These are phyloP conservation scores for Boletus semigastroideus DNA, from an alignment of 1,284 basidiomycete species.

Conservation along the genomic window DNA sequence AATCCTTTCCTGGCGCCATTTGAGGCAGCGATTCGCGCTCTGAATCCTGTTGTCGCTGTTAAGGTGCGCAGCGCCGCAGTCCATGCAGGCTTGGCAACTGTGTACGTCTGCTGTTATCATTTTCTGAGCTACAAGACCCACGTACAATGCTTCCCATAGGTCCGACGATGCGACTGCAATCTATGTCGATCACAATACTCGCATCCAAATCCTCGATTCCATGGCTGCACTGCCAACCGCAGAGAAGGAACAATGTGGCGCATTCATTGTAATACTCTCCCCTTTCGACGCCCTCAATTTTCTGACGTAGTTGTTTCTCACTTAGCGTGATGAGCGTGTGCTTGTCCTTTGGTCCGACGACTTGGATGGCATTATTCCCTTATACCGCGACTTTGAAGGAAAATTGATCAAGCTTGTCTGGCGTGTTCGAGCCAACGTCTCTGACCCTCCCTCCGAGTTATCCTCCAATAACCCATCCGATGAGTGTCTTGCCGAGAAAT, in stretches of 20 bases:
- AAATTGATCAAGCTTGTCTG: constrained; percentile 82
- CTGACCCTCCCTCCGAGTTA: constrained; percentile 41
- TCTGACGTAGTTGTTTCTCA: constrained; percentile 28
- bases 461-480: constrained; percentile 50
- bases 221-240: constrained; percentile 69
- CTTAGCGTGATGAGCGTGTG: constrained; percentile 68
- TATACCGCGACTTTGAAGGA: constrained; percentile 67
- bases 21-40: constrained; percentile 64
- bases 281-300: not conserved
- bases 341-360: constrained; percentile 78
- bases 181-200: constrained; percentile 67
- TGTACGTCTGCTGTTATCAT: constrained; percentile 40
- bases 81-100: constrained; percentile 67
- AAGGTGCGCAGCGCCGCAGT: constrained; percentile 78
- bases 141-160: constrained; percentile 31
- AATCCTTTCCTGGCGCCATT: constrained; percentile 65
- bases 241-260: constrained; percentile 83
- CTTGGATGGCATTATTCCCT: constrained; percentile 67
- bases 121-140: not conserved
- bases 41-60: constrained; percentile 81
- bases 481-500: constrained; percentile 52
- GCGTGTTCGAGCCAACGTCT: constrained; percentile 46
- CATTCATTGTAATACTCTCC: constrained; percentile 60
- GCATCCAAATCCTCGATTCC: constrained; percentile 70
- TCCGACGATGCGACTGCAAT: constrained; percentile 46